Percentiles rank a stretch among this genome's conserved stretches.
Conservation (phyloP, 805 yeast genomes). For the Schwanniomyces sp. region DNA sequence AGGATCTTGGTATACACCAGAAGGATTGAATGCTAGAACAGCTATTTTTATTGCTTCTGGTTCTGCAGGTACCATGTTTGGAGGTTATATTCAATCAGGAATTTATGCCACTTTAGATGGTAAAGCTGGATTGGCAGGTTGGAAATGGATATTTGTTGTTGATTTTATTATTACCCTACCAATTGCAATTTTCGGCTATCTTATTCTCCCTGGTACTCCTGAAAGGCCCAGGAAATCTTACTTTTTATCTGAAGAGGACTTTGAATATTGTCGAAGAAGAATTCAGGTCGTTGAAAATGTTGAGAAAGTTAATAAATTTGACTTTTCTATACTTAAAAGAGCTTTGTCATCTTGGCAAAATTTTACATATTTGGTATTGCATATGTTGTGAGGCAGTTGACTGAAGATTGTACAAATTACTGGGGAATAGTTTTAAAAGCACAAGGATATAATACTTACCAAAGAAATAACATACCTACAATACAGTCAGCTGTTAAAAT, state of each 20-base stretch:
- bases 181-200: conserved; percentile 49
- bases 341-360: conserved; percentile 13
- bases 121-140: conserved; percentile 2
- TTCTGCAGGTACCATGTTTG: conserved; percentile 2
- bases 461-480: conserved; percentile 6
- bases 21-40: neutral
- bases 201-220: conserved; percentile 36
- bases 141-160: conserved; percentile 44
- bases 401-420: conserved; percentile 46
- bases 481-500: conserved; percentile 2
- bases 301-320: conserved; percentile 2
- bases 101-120: conserved; percentile 3
- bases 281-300: neutral
- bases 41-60: conserved; percentile 5
- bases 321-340: conserved; percentile 5
- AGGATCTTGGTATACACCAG: conserved; percentile 6
- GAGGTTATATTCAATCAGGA: conserved; percentile 5
- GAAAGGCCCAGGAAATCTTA: conserved; percentile 41
- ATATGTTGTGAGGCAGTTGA: conserved; percentile 55
- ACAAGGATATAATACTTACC: conserved; percentile 2
- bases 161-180: conserved; percentile 55
- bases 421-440: conserved; percentile 17
- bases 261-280: conserved; percentile 29
- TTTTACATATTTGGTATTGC: conserved; percentile 52
- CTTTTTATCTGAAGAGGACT: conserved; percentile 42